Evolutionary conservation across 352 stramenopile genomes (phyloP).

Genomic region (Peronosclerospora sorghi): DNA sequence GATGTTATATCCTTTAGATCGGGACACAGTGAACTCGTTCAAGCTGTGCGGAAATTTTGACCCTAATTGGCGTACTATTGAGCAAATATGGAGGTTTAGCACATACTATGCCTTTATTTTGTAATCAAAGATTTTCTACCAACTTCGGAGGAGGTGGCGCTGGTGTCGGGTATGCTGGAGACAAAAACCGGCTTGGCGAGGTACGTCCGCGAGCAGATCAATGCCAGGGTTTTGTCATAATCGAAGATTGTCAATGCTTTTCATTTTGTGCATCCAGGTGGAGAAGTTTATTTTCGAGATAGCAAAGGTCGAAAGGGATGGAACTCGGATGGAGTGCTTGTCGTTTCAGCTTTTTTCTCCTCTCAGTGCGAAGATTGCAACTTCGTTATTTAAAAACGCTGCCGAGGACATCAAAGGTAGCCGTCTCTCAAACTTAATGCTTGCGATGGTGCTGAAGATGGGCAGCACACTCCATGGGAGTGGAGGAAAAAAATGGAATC

Average conservation of each 20-base stretch:
- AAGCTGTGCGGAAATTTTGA: slow-evolving; percentile 65
- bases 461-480: slow-evolving; percentile 94
- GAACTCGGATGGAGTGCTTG: slow-evolving; percentile 58
- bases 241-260: slow-evolving; percentile 5
- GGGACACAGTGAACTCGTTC: slow-evolving; percentile 83
- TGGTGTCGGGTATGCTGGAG: slow-evolving; percentile 77
- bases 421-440: slow-evolving; percentile 88
- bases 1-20: slow-evolving; percentile 92
- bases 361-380: slow-evolving; percentile 70
- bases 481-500: slow-evolving; percentile 77
- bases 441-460: slow-evolving; percentile 95
- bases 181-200: slow-evolving; percentile 53
- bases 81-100: too few species aligned
- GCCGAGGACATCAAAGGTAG: slow-evolving; percentile 91
- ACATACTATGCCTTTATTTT: too few species aligned
- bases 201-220: slow-evolving; percentile 15
- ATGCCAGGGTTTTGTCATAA: neutral
- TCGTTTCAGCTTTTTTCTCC: slow-evolving; percentile 76
- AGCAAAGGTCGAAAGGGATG: slow-evolving; percentile 60
- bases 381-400: slow-evolving; percentile 80
- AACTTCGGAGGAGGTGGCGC: slow-evolving; percentile 83
- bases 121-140: slow-evolving; percentile 91
- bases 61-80: slow-evolving; percentile 38
- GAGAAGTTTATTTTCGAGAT: slow-evolving; percentile 88
- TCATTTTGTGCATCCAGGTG: slow-evolving; percentile 18